Base-by-base conservation (phyloP, 192 early-diverging fungal genomes). In the Coemansia sp. region DNA sequence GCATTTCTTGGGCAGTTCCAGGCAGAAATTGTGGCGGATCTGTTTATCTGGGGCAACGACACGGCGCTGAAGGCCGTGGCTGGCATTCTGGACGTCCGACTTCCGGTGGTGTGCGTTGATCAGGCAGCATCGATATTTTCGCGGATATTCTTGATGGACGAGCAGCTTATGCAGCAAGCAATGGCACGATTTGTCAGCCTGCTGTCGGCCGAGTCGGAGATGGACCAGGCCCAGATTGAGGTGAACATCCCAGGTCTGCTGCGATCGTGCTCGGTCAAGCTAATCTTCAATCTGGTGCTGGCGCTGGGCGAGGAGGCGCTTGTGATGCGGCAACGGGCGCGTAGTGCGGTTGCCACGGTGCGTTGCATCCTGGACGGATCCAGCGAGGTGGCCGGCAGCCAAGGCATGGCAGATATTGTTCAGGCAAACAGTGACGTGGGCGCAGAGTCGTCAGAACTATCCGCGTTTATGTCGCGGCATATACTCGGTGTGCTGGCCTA, bases 61-160 rank as follows among this genome's bases (percentile, higher is more conserved):
- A 35, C 4, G 19, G 69, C 70, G 2, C 54, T 78, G 17, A 40
- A 30, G 17, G 50, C 42, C 30, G 60, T 72, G 7, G 75, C 75
- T 0, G 52, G 62, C 21, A 65, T 72, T 10, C 19, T 71, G 14
- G 58, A 60, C 30, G 52, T 58, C 2, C 64, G 45, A 12, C 50
- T 78, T 39, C 69, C 75, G 0, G 75, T 78, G 8, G 55, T 78
- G 11, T 78, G 75, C 21, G 65, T 78, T 21, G 68, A 78, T 39
- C 70, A 72, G 14, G 70, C 69, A 2, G 69, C 68, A 0, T 57
- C 52, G 9, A 60, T 78, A 9, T 78, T 78, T 41, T 60, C 63
- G 32, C 67, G 56, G 28, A 78, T 78, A 4, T 78, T 78, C 22
- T 34, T 78, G 35, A 67, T 78, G 53, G 75, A 78, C 54, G 75